Percentiles rank a stretch among this genome's conserved stretches.
phyloP scores from a whole-genome alignment of 495 filamentous ascomycete species.

The Penicillium psychrofluorescens region DNA sequence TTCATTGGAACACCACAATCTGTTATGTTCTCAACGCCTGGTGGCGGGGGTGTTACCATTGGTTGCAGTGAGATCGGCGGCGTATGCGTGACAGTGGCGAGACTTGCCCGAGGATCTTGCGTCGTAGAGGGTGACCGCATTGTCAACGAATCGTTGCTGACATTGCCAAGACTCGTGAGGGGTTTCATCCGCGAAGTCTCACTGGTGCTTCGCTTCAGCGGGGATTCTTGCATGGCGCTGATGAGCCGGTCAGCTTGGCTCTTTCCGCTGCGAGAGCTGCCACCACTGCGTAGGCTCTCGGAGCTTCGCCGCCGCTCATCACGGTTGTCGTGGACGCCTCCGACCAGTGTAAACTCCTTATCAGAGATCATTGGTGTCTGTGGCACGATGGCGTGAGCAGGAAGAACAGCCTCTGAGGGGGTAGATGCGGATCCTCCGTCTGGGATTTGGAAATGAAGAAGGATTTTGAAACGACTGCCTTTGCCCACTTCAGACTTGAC shows the following conservation, averaged over 20 bases:
- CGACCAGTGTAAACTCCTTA: conserved; percentile 29
- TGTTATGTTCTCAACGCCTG: conserved; percentile 31
- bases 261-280: conserved; percentile 35
- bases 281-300: conserved; percentile 27
- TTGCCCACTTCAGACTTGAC: conserved; percentile 82
- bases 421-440: conserved; percentile 4
- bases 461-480: conserved; percentile 67
- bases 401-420: neutral
- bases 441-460: neutral
- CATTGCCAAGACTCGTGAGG: conserved; percentile 5
- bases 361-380: conserved; percentile 12
- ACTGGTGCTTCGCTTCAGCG: conserved; percentile 26
- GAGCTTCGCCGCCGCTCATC: conserved; percentile 28
- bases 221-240: conserved; percentile 62
- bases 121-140: conserved; percentile 7
- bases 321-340: conserved; percentile 1
- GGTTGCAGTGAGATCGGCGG: conserved; percentile 12
- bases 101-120: conserved; percentile 13
- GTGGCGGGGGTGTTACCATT: conserved; percentile 10
- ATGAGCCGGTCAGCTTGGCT: conserved; percentile 73
- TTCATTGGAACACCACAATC: conserved; percentile 34
- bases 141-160: conserved; percentile 11
- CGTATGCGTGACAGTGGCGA: conserved; percentile 17
- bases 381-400: conserved; percentile 3
- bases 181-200: conserved; percentile 12